Evolutionary conservation across 257 asterid genomes (phyloP), one percentile per base, ranked within the genome.

Genomic region (Rauvolfia tetraphylla): DNA sequence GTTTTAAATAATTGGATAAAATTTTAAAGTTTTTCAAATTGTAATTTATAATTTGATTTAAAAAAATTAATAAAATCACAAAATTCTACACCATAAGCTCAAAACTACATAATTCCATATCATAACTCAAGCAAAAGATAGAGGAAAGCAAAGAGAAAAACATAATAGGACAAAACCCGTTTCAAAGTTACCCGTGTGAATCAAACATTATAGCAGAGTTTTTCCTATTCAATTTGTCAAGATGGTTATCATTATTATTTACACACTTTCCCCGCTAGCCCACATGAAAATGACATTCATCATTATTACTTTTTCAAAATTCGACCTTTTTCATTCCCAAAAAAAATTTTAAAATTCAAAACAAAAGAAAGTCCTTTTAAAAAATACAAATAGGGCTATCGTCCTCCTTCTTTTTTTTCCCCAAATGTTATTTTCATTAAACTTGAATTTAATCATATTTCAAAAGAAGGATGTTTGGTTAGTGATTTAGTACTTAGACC

Each of bases 191-290:
- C 3, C 36, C 0, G 36, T 58, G 66, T 25, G 56, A 49, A 49
- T 4, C 10, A 1, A 53, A 17, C 12, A 13, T 14, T 11, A 49
- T 13, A 14, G 54, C 2, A 14, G 54, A 20, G 31, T 27, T 61
- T 61, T 61, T 61, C 68, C 23, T 3, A 31, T 61, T 31, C 39
- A 61, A 61, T 61, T 29, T 61, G 68, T 61, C 68, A 63, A 63
- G 4, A 33, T 14, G 14, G 25, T 5, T 18, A 62, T 13, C 7
- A n/a, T 57, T 58, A 29, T 58, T 58, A 29, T 58, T 58, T 33
- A 15, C 44, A 63, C 13, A 33, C 69, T 36, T 31, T 31, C 5
- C 69, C 13, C 44, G 33, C 42, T 63, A 2, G 0, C 39, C 68
- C 68, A 46, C 53, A 46, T 6, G 53, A 46, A 46, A 9, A 46